These are phyloP conservation scores for Plantago coronopus DNA, from an alignment of 305 asterid genomes.

Conservation along the genomic window DNA sequence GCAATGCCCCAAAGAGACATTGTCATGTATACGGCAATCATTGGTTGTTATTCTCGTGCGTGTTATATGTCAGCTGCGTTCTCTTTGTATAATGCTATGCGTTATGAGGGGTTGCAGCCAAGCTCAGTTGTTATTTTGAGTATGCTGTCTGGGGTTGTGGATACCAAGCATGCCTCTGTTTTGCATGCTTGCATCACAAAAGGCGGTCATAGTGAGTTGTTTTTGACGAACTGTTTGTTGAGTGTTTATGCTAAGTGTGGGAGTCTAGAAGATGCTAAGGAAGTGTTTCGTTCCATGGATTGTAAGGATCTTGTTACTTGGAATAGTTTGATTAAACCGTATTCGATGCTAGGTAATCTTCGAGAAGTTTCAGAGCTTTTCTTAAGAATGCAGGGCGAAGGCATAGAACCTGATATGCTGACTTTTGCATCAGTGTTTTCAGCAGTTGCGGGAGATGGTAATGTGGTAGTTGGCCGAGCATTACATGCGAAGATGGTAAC, in stretches of 20 bases:
- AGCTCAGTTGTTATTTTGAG: constrained; percentile 50
- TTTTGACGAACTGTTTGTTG: constrained; percentile 53
- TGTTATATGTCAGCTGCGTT: constrained; percentile 47
- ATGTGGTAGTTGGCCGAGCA: constrained; percentile 41
- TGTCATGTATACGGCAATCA: constrained; percentile 81
- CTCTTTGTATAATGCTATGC: constrained; percentile 51
- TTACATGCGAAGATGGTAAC: constrained; percentile 57
- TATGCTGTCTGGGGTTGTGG: constrained; percentile 54
- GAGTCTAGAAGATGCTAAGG: constrained; percentile 48
- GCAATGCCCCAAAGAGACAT: constrained; percentile 54
- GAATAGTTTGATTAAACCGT: constrained; percentile 71
- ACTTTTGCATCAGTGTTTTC: constrained; percentile 63
- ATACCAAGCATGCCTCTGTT: constrained; percentile 34
- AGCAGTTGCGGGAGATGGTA: constrained; percentile 50
- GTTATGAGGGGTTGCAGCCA: constrained; percentile 46
- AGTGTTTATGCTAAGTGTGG: constrained; percentile 71
- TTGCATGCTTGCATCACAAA: constrained; percentile 48
- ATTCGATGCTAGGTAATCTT: constrained; percentile 37
- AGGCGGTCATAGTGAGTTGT: constrained; percentile 39
- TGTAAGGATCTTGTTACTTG: constrained; percentile 65
- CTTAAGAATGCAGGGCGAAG: constrained; percentile 46
- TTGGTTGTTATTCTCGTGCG: constrained; percentile 54
- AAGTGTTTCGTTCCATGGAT: constrained; percentile 49
- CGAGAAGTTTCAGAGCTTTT: constrained; percentile 39
- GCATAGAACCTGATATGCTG: constrained; percentile 55